Percentiles rank a stretch among this genome's conserved stretches.
These are phyloP conservation scores for Puccinellia tenuiflora DNA, from an alignment of 176 grass and related monocot species.

Conservation along the genomic window DNA sequence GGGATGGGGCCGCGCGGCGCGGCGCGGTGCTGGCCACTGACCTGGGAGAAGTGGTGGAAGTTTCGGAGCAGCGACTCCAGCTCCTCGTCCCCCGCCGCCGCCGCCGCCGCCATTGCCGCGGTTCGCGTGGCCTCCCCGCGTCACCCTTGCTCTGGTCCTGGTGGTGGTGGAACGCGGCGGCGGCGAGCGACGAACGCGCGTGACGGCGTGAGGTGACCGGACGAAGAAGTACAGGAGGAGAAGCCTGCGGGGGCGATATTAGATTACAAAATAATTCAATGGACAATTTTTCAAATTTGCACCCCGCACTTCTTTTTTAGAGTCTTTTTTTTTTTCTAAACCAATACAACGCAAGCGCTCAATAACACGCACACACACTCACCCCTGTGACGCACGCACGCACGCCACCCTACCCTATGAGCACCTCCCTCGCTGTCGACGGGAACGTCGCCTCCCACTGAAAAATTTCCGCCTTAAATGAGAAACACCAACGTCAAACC, in stretches of 20 bases:
- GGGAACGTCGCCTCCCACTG: too few species aligned
- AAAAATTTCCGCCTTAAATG: too few species aligned
- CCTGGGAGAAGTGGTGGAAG: conserved; percentile 69
- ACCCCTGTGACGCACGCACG: too few species aligned
- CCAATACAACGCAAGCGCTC: too few species aligned
- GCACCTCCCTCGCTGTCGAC: too few species aligned
- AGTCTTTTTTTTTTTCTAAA: too few species aligned
- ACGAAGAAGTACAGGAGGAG: not conserved
- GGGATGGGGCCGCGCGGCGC: not conserved
- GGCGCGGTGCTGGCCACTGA: conserved; percentile 11
- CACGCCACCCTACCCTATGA: too few species aligned
- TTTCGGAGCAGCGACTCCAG: conserved; percentile 49
- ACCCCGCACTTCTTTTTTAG: not conserved
- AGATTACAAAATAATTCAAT: not conserved
- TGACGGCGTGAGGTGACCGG: too few species aligned
- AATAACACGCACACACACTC: too few species aligned
- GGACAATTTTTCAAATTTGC: not conserved
- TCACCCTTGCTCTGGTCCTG: not conserved
- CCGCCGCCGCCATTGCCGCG: not conserved
- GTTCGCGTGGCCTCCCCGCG: not conserved
- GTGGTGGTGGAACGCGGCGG: not conserved
- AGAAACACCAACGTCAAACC: too few species aligned
- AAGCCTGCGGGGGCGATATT: not conserved
- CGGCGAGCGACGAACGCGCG: not conserved
- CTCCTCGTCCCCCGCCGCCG: conserved; percentile 35